phyloP scores from a whole-genome alignment of 2,329 filamentous ascomycete genomes.

The Sporothrix variecibatus region DNA sequence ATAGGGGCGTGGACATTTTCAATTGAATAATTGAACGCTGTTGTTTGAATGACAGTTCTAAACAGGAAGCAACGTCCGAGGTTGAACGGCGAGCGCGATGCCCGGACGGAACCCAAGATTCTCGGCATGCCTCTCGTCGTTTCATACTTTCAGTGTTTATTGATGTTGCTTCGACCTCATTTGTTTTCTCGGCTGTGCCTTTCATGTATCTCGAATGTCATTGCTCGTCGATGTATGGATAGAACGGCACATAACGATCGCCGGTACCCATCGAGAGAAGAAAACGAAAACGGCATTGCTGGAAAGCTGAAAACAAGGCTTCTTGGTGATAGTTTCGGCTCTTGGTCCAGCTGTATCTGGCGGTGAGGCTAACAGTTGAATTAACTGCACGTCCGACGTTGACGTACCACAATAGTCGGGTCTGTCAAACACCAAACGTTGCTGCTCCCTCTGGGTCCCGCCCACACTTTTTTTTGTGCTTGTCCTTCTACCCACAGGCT shows the following conservation, averaged over 20 bases:
- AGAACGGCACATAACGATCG: neutral
- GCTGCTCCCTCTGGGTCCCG: neutral
- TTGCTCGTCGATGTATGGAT: neutral
- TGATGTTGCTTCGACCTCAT: neutral
- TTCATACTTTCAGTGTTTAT: neutral
- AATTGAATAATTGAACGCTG: neutral
- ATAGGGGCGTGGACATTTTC: neutral
- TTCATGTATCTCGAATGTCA: neutral
- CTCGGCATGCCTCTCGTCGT: neutral
- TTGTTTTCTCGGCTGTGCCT: neutral
- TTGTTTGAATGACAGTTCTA: neutral
- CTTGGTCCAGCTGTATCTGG: neutral
- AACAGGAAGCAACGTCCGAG: neutral
- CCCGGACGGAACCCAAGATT: neutral
- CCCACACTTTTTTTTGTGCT: neutral
- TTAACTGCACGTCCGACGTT: neutral
- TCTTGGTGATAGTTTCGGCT: neutral
- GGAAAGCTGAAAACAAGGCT: neutral
- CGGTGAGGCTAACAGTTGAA: slow-evolving; percentile 13
- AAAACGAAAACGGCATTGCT: neutral
- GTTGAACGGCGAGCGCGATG: slow-evolving; percentile 6
- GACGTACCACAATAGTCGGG: neutral
- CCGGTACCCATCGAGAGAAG: neutral
- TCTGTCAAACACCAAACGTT: slow-evolving; percentile 3
- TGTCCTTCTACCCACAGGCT: neutral